Evolutionary conservation across 805 yeast genomes (phyloP), one percentile per base, ranked within the genome.

Genomic region (Sugiyamaella qingdaonensis): DNA sequence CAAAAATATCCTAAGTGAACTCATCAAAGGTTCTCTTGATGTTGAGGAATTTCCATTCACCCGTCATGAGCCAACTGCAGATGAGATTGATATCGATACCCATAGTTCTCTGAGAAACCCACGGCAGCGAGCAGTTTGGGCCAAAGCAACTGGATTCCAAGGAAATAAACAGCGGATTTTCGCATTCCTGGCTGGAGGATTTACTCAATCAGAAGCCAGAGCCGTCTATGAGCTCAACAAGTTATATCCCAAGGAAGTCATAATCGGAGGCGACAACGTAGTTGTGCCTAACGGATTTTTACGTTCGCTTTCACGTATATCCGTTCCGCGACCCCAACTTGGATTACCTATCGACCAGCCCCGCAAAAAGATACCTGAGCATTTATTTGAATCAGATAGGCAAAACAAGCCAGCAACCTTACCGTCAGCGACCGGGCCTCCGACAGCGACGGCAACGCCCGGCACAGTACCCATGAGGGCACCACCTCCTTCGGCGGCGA

Each of bases 151-250:
- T 2, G 54, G 63, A 46, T 63, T 58, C 37, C 70, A 66, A 45
- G 72, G 71, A 2, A 73, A 75, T 46, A 74, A 82, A 58, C 96
- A 88, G 64, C 74, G 94, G 48, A 74, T 91, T 7, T 79, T 91
- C 58, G 80, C 90, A 53, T 94, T 82, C 64, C 78, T 89, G 27
- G 85, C 95, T 1, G 99, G 99, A 19, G 99, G 98, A 8, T 69
- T 87, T 18, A 88, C 98, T 0, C 80, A 85, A 59, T 79, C 91
- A 1, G 99, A 94, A 68, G 72, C 86, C 29, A 78, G 92, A 57
- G 78, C 88, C 10, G 82, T 84, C 2, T 84, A 87, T 61, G 92
- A 88, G 57, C 74, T 89, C 46, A 78, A 88, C 8, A 68, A 72
- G 14, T 67, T 76, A 44, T 74, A 80, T 53, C 61, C 61, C 14